Evolutionary conservation across 495 filamentous ascomycete species (phyloP), one percentile per base, ranked within the genome.

Genomic region (Penicillium coprophilum): DNA sequence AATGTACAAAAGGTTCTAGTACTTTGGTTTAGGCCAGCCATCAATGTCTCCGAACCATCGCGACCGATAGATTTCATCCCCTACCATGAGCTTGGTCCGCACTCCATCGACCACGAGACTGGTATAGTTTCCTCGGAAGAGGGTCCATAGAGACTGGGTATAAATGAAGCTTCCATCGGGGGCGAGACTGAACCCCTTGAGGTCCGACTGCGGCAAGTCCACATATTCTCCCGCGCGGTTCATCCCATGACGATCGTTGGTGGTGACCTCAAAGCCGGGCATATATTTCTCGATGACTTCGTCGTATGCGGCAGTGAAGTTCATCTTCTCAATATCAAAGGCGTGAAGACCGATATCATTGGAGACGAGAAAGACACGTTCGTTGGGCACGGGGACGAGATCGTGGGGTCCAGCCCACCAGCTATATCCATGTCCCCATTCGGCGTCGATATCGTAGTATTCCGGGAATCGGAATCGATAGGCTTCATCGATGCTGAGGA

Each of bases 391-490:
- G 0, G 68, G 68, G 2, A 70, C 68, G 4, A 70, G 65, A 40
- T 70, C 68, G 30, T 70, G 68, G 2, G 62, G 58, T 15, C 68
- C 68, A 17, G 57, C 52, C 65, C 65, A 70, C 67, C 67, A 70
- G 21, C 55, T 49, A 23, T 68, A 68, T 1, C 59, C 63, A 12
- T 30, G 34, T 0, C 68, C 68, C 68, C 65, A 70, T 64, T 70
- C 68, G 5, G 46, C 54, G 5, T 64, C 59, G 34, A 64, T 57
- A 23, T 60, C 46, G 30, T 48, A 60, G 11, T 61, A 53, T 5
- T 63, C 39, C 0, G 58, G 49, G 38, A 64, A 47, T 23, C 21
- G 44, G 51, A 63, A 70, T 8, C 46, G 38, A 24, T 49, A 57
- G 5, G 52, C 36, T 5, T 63, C 60, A 28, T 63, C 60, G n/a